Evolutionary conservation across 2,329 filamentous ascomycete genomes (phyloP).

Genomic region (Scolecobasidium constrictum): DNA sequence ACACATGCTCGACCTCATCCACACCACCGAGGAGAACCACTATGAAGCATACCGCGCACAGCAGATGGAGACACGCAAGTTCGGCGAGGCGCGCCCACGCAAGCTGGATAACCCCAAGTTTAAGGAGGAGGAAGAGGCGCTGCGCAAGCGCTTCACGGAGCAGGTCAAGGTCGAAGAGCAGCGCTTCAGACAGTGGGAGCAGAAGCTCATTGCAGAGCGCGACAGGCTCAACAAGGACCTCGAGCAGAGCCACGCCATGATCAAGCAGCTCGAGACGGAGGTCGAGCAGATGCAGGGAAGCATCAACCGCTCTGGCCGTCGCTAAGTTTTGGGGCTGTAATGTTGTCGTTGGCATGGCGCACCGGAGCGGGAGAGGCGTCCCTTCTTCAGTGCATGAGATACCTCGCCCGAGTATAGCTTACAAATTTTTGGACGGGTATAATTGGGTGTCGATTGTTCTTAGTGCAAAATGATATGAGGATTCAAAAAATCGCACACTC

Average conservation of each 20-base stretch:
- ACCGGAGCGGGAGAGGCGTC: neutral
- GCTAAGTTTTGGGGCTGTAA: conserved; percentile 46
- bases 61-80: conserved; percentile 99
- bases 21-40: conserved; percentile 98
- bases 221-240: conserved; percentile 99
- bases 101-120: conserved; percentile 99
- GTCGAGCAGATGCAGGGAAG: conserved; percentile 88
- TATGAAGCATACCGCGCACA: conserved; percentile 98
- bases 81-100: conserved; percentile 90
- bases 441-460: too few relatives aligned
- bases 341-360: conserved; percentile 3
- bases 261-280: conserved; percentile 84
- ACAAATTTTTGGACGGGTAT: too few relatives aligned
- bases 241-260: conserved; percentile 85
- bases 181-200: conserved; percentile 98
- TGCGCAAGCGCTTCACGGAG: conserved; percentile 98
- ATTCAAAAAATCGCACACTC: too few relatives aligned
- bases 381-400: too few relatives aligned
- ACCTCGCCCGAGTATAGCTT: too few relatives aligned
- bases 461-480: too few relatives aligned
- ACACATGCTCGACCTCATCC: conserved; percentile 98
- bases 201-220: conserved; percentile 98
- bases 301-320: conserved; percentile 82
- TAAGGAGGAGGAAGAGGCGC: conserved; percentile 98
- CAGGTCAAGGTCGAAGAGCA: conserved; percentile 99